Evolutionary conservation across 2,329 filamentous ascomycete genomes (phyloP), one percentile per base, ranked within the genome.

Genomic region (Colletotrichum destructivum): DNA sequence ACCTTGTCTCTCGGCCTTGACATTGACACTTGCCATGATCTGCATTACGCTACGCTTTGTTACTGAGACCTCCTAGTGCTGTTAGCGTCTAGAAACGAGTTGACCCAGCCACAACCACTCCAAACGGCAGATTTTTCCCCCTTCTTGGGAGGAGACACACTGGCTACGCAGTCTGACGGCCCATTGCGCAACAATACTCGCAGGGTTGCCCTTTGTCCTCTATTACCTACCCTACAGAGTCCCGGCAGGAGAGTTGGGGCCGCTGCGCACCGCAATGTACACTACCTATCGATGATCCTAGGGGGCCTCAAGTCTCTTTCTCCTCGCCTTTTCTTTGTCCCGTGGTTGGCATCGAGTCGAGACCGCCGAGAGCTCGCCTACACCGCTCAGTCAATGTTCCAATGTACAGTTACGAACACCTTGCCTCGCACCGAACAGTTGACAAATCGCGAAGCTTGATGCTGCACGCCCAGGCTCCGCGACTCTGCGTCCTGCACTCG

Each of bases 71-170:
- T 8, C 64, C 60, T 54, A 62, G 57, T 62, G 23, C n/a, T 35
- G 46, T 31, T 63, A 60, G 69, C 52, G 23, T 55, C 68, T 44
- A 60, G 59, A 49, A 59, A 55, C 59, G 59, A 54, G 66, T 65
- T 64, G 60, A 49, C 47, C 54, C 59, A 71, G 69, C 69, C 69
- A 64, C 65, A 55, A 40, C 69, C 69, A 71, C 57, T 40, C 65
- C 46, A 54, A 35, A 52, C 57, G 23, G 51, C 68, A 59, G 54
- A 63, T 59, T 57, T 56, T 44, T 49, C 65, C 62, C 23, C 46
- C 54, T 44, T 44, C 31, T 52, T 40, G 13, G 21, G 46, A 31
- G 16, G 2, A 7, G 38, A 46, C 42, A 9, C 15, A n/a, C 9
- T 15, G 31, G 23, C 12, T 47, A 38, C 40, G 60, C 31, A 46